These are phyloP conservation scores for Eucalyptus urophylla DNA, from an alignment of 345 rosid species.

Conservation along the genomic window DNA sequence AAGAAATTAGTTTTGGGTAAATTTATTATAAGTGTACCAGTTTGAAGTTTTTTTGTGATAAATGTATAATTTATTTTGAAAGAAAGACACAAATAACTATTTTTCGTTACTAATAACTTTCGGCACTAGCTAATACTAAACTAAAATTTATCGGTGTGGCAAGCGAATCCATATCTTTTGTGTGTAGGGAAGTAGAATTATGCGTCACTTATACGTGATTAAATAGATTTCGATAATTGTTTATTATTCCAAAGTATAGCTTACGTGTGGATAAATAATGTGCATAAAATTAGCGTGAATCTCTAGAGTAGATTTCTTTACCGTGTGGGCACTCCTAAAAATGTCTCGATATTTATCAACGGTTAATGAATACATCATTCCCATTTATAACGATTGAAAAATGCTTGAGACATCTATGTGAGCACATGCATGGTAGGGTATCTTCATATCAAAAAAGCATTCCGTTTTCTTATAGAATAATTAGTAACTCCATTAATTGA, in stretches of 20 bases:
- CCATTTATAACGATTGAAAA: neutral
- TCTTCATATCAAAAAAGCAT: neutral
- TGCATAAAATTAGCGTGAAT: neutral
- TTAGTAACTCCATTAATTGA: neutral
- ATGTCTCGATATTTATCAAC: neutral
- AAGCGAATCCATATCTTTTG: neutral
- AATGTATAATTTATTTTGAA: too few species aligned
- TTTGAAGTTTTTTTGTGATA: too few species aligned
- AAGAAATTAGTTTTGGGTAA: too few species aligned
- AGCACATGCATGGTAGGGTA: neutral
- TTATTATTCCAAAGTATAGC: neutral
- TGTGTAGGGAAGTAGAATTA: rapidly evolving
- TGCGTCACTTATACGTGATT: neutral
- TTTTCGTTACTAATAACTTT: neutral
- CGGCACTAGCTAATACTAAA: rapidly evolving
- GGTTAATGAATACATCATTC: neutral
- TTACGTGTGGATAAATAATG: neutral
- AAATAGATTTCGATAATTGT: neutral
- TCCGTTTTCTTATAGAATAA: neutral
- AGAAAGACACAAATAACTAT: rapidly evolving
- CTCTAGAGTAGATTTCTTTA: neutral
- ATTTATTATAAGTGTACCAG: too few species aligned
- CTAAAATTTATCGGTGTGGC: neutral
- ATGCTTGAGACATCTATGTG: neutral
- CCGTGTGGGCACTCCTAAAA: rapidly evolving